Conservation (phyloP, 2,329 filamentous ascomycete species). For the Claviceps africana region DNA sequence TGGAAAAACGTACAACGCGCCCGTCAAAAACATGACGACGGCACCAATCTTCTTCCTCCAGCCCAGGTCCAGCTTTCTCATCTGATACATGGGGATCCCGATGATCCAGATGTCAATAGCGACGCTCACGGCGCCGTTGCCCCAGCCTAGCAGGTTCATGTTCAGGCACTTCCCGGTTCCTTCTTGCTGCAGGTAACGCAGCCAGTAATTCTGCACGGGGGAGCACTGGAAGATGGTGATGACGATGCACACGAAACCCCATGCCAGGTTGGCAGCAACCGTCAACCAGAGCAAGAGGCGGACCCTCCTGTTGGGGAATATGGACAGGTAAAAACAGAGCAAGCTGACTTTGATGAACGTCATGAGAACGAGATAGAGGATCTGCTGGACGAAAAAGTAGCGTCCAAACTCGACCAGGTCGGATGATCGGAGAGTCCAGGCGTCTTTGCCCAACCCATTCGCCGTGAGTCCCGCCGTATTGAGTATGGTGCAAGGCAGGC, state of each 20-base stretch:
- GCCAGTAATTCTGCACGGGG: slow-evolving; percentile 3
- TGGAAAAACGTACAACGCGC: slow-evolving; percentile 3
- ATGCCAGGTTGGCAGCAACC: neutral
- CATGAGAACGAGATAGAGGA: slow-evolving; percentile 5
- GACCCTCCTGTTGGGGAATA: slow-evolving; percentile 1
- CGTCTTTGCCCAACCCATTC: slow-evolving; percentile 19
- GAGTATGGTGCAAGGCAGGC: slow-evolving; percentile 13
- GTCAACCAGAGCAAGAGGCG: slow-evolving; percentile 2
- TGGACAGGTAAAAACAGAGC: slow-evolving; percentile 4
- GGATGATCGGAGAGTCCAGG: slow-evolving; percentile 17
- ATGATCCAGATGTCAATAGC: slow-evolving; percentile 6
- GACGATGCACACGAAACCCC: neutral
- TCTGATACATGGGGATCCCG: slow-evolving; percentile 4
- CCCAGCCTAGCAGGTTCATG: slow-evolving; percentile 3
- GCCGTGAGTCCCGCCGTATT: slow-evolving; percentile 11
- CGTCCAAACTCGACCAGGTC: slow-evolving; percentile 1
- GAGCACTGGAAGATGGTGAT: slow-evolving; percentile 2
- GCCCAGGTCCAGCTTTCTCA: slow-evolving; percentile 3
- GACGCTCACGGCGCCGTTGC: slow-evolving; percentile 3
- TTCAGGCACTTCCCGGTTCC: slow-evolving; percentile 3
- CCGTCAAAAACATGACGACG: slow-evolving; percentile 5
- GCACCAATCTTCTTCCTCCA: slow-evolving; percentile 6
- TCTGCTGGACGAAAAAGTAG: slow-evolving; percentile 5
- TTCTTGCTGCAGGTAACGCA: neutral
- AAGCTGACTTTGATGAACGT: slow-evolving; percentile 3